phyloP scores from a whole-genome alignment of 2,329 filamentous ascomycete genomes.

The Fusarium luffae region DNA sequence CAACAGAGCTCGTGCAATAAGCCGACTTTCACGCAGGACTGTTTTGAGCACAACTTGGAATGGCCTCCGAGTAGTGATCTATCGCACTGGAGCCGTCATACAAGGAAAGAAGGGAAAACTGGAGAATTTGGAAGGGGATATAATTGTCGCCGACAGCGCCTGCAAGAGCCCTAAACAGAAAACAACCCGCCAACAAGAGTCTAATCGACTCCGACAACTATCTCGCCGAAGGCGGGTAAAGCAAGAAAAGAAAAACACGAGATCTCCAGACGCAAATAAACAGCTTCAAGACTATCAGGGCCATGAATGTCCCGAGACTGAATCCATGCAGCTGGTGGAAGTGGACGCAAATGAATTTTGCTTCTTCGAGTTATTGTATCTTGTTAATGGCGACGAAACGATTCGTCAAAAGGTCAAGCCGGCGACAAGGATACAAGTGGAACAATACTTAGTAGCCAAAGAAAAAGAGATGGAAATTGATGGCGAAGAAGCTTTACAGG shows the following conservation, averaged over 20 bases:
- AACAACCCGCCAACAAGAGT: not conserved
- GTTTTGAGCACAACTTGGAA: not conserved
- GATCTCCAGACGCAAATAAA: not conserved
- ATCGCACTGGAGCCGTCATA: fast-evolving
- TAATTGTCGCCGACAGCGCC: too few relatives aligned
- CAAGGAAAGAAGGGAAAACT: not conserved
- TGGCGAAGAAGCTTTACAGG: not conserved
- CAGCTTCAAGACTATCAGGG: not conserved
- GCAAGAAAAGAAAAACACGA: not conserved
- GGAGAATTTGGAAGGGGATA: too few relatives aligned
- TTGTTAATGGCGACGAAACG: not conserved
- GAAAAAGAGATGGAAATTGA: not conserved
- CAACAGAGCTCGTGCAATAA: not conserved
- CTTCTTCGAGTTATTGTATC: not conserved
- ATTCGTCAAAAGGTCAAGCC: too few relatives aligned
- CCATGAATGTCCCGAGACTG: too few relatives aligned
- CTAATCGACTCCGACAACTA: not conserved
- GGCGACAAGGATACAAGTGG: too few relatives aligned
- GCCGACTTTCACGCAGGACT: not conserved
- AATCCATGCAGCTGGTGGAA: not conserved
- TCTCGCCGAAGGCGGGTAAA: not conserved
- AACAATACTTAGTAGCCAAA: not conserved
- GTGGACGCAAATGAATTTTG: not conserved
- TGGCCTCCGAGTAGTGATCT: not conserved
- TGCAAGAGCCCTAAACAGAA: not conserved